Evolutionary conservation across 768 basidiomycete species (phyloP).

Genomic region (Cyclocybe cylindracea): DNA sequence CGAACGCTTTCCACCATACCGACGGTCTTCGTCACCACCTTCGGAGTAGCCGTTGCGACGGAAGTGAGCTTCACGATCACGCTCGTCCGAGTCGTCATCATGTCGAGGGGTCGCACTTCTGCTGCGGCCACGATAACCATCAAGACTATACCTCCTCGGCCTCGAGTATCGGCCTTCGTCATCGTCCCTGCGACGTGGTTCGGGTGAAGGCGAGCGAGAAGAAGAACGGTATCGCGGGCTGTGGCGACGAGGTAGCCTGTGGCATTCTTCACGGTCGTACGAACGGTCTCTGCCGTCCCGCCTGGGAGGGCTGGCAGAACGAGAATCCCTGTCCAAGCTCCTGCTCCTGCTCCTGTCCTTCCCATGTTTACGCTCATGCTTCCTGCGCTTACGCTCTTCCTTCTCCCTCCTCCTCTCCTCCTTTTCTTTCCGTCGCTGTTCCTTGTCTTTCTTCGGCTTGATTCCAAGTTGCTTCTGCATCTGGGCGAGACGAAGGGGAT

Average conservation of each 20-base stretch:
- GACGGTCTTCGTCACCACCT: constrained; percentile 20
- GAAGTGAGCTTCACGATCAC: constrained; percentile 35
- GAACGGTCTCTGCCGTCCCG: constrained; percentile 15
- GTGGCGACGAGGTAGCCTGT: constrained; percentile 27
- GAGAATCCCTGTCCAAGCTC: constrained; percentile 15
- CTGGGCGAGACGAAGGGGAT: constrained; percentile 81
- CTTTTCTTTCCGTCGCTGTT: constrained; percentile 70
- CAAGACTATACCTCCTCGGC: constrained; percentile 32
- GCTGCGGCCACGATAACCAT: constrained; percentile 30
- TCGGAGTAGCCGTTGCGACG: constrained; percentile 57
- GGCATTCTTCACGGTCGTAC: constrained; percentile 5
- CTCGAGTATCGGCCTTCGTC: constrained; percentile 13
- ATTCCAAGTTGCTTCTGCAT: constrained; percentile 83
- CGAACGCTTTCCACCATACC: constrained; percentile 38
- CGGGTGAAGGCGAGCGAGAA: constrained; percentile 51
- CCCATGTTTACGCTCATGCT: constrained; percentile 37
- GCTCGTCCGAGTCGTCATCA: constrained; percentile 24
- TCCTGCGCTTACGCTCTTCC: constrained; percentile 44
- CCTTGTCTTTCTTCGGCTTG: constrained; percentile 74
- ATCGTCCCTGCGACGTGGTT: constrained; percentile 30
- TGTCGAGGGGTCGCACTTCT: constrained; percentile 31
- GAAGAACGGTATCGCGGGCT: constrained; percentile 35
- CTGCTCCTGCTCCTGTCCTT: constrained; percentile 11
- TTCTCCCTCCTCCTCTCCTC: constrained; percentile 58
- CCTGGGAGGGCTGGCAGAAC: constrained; percentile 17